Evolutionary conservation across 192 early-diverging fungal genomes (phyloP), one percentile per base, ranked within the genome.

Genomic region (Coemansia brasiliensis): DNA sequence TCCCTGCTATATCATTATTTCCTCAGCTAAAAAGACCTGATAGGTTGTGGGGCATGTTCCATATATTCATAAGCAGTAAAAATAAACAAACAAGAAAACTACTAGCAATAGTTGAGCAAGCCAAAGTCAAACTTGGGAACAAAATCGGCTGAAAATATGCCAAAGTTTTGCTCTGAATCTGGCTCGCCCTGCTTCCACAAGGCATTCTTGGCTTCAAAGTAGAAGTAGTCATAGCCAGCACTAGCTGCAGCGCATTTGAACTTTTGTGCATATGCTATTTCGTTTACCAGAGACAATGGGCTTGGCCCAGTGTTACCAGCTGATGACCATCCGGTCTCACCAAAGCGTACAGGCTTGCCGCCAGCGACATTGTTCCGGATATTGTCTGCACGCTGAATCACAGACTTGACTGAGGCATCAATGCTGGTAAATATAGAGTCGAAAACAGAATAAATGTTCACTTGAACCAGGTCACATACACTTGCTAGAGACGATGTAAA

Each of bases 201-300:
- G 1, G 76, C 70, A 27, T 79, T 57, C 70, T 79, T 79, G 6
- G 76, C 76, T 18, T 79, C 76, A 63, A 79, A 79, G 66, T 66
- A 79, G 25, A 79, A 79, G 63, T 79, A 79, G n/a, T 68, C 56
- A 38, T 40, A 67, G 5, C 55, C 59, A 21, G 62, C 59, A 0
- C 44, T 25, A 0, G 53, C 52, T 0, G 70, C 76, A 0, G 65
- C 63, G 48, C 76, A 79, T 49, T 63, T 63, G 60, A 79, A 68
- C 59, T 61, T 55, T 32, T 66, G 46, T 10, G 60, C 63, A 61
- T 57, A 79, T 2, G 43, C 29, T 1, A 63, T 55, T 39, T 79
- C 52, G 53, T 69, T 72, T 13, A 40, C 59, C 44, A 79, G 43
- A 1, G 70, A 42, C 18, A 72, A 44, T 3, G 76, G 76, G 41